A percentile compares a stretch with the other conserved stretches of the same genome.
phyloP scores from a whole-genome alignment of 306 rosid genomes.

The Glycine tomentella region DNA sequence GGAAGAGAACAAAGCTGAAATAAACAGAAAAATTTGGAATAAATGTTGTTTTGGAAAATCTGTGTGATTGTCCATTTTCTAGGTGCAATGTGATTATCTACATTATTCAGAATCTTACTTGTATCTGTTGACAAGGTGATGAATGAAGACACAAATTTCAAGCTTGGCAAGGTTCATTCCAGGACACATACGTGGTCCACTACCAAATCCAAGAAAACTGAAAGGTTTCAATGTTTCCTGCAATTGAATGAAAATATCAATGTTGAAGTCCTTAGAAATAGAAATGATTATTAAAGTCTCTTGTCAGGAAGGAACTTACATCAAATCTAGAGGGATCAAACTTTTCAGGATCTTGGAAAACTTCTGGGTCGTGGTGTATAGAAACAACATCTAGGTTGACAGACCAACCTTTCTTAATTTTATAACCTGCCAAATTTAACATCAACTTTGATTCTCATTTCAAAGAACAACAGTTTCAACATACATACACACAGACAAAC shows the following conservation, averaged over 20 bases:
- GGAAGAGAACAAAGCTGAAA: not conserved
- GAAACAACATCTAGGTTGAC: conserved; percentile 85
- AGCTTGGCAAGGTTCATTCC: conserved; percentile 90
- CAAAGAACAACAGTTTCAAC: not conserved
- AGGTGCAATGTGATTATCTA: not conserved
- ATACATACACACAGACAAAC: not conserved
- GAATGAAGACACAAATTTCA: conserved; percentile 80
- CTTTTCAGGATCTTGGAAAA: conserved; percentile 70
- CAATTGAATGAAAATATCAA: conserved; percentile 38
- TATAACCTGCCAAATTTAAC: conserved; percentile 59
- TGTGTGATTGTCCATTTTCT: not conserved
- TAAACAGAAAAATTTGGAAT: not conserved
- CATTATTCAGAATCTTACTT: conserved; percentile 54
- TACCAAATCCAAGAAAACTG: conserved; percentile 87
- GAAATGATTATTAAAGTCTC: not conserved
- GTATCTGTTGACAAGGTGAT: conserved; percentile 79
- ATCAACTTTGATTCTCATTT: conserved; percentile 8
- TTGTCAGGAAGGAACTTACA: conserved; percentile 49
- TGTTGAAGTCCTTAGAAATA: not conserved
- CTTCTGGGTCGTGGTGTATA: conserved; percentile 75
- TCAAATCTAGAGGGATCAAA: conserved; percentile 87
- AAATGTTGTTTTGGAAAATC: not conserved
- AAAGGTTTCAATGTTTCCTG: conserved; percentile 74
- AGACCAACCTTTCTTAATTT: conserved; percentile 87
- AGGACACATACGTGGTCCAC: conserved; percentile 92